These are phyloP conservation scores for Solanum chiquidenum DNA, from an alignment of 257 asterid species.

Conservation along the genomic window DNA sequence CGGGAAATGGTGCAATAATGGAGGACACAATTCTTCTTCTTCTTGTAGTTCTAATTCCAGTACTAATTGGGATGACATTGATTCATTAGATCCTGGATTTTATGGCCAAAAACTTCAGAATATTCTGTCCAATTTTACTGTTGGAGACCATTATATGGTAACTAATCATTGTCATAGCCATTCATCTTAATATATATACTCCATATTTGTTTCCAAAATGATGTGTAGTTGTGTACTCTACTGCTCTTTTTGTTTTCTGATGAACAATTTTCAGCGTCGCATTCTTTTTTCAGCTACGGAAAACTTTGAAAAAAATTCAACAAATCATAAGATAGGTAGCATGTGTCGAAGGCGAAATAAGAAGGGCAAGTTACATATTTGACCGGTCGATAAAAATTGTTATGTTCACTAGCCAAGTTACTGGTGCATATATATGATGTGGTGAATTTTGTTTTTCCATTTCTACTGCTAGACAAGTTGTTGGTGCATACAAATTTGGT, in stretches of 20 bases:
- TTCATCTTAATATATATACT: background rate
- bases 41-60: background rate
- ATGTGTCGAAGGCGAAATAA: background rate
- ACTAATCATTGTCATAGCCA: background rate
- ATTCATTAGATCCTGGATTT: conserved; percentile 16
- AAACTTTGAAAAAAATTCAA: background rate
- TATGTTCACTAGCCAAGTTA: background rate
- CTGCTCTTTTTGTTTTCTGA: background rate
- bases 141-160: background rate
- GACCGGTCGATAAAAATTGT: background rate
- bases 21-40: background rate
- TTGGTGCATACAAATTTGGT: no score
- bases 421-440: background rate
- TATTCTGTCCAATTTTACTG: conserved; percentile 6
- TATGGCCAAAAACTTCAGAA: conserved; percentile 19
- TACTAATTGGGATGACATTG: conserved; percentile 24
- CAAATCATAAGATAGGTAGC: background rate
- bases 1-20: conserved; percentile 38
- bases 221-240: background rate
- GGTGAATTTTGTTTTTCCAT: background rate
- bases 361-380: background rate
- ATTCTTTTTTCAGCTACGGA: background rate
- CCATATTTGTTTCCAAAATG: background rate
- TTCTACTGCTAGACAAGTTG: background rate
- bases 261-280: background rate